A percentile compares a stretch with the other conserved stretches of the same genome.
phyloP scores from a whole-genome alignment of 139 green algal species.

The Dunaliella sp. region DNA sequence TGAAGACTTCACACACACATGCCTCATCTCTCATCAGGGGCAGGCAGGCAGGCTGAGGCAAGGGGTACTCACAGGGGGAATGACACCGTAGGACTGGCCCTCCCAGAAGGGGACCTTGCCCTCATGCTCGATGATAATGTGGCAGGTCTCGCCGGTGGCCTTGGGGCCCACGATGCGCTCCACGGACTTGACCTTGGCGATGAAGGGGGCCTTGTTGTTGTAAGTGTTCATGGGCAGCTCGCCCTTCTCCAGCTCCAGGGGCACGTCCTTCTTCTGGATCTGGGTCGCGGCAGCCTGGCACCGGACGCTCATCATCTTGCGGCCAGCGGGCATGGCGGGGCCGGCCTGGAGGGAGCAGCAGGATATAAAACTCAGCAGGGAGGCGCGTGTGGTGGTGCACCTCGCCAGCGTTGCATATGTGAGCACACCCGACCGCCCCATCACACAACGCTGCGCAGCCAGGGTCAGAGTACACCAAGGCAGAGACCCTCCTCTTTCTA shows the following conservation, averaged over 20 bases:
- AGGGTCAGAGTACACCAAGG: not conserved
- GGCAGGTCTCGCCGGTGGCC: slow-evolving; percentile 89
- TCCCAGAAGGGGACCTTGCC: slow-evolving; percentile 97
- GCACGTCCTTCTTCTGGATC: slow-evolving; percentile 27
- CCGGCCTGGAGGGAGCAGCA: not conserved
- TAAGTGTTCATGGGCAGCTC: slow-evolving; percentile 93
- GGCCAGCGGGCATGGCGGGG: slow-evolving; percentile 25
- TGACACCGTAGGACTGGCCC: slow-evolving; percentile 96
- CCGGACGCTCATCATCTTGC: slow-evolving; percentile 20
- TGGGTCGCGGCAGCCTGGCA: slow-evolving; percentile 19
- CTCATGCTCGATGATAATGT: slow-evolving; percentile 97
- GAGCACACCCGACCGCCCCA: not conserved
- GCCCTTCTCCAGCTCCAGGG: slow-evolving; percentile 58
- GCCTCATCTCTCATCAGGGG: not conserved
- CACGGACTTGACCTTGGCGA: slow-evolving; percentile 82
- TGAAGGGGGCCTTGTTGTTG: slow-evolving; percentile 88
- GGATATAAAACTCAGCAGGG: not conserved
- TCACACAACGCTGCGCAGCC: too few species aligned
- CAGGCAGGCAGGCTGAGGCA: too few species aligned
- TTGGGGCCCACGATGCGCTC: slow-evolving; percentile 96
- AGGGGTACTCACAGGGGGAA: slow-evolving; percentile 76
- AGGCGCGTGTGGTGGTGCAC: not conserved
- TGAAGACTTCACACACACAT: not conserved
- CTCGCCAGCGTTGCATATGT: not conserved
- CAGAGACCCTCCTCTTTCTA: not conserved